phyloP scores from a whole-genome alignment of 805 yeast species.

The Schwanniomyces polymorphus region DNA sequence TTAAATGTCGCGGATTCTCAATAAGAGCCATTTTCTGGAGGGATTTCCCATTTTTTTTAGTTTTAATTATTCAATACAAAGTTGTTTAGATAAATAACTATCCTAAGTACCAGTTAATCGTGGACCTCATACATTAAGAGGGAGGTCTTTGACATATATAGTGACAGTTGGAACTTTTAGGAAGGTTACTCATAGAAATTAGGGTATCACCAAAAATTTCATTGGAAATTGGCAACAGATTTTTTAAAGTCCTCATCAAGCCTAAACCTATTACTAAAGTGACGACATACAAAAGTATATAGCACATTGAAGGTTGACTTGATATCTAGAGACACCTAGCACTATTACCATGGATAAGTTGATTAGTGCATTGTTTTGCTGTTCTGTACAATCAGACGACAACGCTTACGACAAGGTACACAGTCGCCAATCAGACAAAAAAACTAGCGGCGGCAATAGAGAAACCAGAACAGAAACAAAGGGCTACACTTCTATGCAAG shows the following conservation, averaged over 20 bases:
- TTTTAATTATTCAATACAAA: not conserved
- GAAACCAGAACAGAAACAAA: not conserved
- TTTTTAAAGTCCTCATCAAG: not conserved
- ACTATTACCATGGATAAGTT: constrained; percentile 25
- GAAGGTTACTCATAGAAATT: too few species aligned
- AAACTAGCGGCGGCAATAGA: not conserved
- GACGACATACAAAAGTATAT: not conserved
- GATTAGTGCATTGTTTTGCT: constrained; percentile 36
- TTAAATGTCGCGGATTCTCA: not conserved
- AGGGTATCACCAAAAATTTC: too few species aligned
- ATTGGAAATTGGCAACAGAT: not conserved
- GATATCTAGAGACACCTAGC: not conserved
- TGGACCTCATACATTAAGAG: not conserved
- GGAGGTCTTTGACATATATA: not conserved
- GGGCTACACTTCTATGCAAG: not conserved
- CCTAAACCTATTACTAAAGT: not conserved
- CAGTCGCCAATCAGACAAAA: constrained; percentile 12
- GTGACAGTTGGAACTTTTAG: not conserved
- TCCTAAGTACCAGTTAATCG: not conserved
- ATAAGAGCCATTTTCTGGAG: not conserved
- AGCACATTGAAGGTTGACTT: not conserved
- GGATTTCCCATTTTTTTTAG: not conserved
- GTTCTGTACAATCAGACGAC: constrained; percentile 30
- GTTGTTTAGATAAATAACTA: not conserved
- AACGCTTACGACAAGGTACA: constrained; percentile 33